Conservation (phyloP, 352 stramenopile genomes). For the Globisporangium acanthophoron region DNA sequence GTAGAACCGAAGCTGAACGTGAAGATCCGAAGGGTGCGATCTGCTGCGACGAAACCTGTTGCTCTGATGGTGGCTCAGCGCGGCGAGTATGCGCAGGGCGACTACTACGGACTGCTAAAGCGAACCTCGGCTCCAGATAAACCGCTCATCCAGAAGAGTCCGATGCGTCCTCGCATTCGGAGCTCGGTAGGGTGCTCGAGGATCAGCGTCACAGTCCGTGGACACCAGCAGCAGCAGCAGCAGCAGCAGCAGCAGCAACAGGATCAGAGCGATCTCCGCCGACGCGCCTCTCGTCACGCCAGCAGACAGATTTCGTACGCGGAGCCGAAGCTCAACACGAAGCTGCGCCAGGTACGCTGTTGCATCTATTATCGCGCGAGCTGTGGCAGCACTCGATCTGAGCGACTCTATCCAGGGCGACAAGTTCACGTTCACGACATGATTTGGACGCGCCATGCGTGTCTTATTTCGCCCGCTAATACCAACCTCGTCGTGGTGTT, state of each 20-base stretch:
- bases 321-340: slow-evolving; percentile 75
- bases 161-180: slow-evolving; percentile 9
- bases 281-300: slow-evolving; percentile 22
- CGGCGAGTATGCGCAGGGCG: slow-evolving; percentile 26
- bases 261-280: slow-evolving; percentile 13
- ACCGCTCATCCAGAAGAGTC: slow-evolving; percentile 8
- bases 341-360: slow-evolving; percentile 61
- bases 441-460: slow-evolving; percentile 6
- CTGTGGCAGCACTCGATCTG: background rate
- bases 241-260: background rate
- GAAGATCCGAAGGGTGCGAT: slow-evolving; percentile 49
- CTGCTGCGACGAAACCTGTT: background rate
- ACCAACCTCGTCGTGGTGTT: background rate
- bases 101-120: slow-evolving; percentile 61
- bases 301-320: slow-evolving; percentile 45
- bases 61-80: background rate
- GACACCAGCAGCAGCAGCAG: slow-evolving; percentile 1
- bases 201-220: slow-evolving; percentile 14
- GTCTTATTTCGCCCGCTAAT: background rate
- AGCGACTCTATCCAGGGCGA: slow-evolving; percentile 40
- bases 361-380: background rate
- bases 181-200: slow-evolving; percentile 11
- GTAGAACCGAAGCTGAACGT: slow-evolving; percentile 53
- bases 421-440: slow-evolving; percentile 75
- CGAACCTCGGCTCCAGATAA: slow-evolving; percentile 14